phyloP scores from a whole-genome alignment of 495 filamentous ascomycete species.

The Diplogelasinospora grovesii region DNA sequence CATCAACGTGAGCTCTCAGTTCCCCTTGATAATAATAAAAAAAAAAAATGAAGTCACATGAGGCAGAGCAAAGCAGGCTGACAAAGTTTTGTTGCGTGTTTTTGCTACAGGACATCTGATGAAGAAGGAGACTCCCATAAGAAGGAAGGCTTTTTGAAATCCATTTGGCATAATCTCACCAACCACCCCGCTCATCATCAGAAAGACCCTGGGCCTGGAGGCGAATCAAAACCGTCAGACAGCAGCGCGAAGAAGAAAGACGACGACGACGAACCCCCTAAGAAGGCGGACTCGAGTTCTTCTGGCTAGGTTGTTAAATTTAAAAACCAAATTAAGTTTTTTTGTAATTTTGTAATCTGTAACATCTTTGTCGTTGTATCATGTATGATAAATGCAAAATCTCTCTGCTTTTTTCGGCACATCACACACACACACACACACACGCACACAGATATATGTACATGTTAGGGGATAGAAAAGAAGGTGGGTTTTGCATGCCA shows the following conservation, averaged over 20 bases:
- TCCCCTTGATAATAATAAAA: background rate
- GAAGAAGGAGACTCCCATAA: constrained; percentile 45
- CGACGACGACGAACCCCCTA: no score
- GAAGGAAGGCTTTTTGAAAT: constrained; percentile 80
- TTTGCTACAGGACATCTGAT: background rate
- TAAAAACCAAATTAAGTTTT: background rate
- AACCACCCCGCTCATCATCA: constrained; percentile 63
- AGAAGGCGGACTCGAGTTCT: no score
- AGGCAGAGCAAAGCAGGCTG: no score
- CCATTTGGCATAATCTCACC: constrained; percentile 81
- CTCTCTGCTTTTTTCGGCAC: background rate
- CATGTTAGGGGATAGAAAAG: constrained; percentile 4
- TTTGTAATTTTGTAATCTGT: background rate
- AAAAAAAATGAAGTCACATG: background rate
- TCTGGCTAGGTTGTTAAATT: constrained; percentile 23
- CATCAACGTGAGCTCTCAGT: background rate
- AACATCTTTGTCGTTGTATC: background rate
- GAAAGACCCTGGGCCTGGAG: no score
- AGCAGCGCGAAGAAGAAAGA: constrained; percentile 28
- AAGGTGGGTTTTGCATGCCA: background rate
- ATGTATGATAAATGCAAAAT: background rate
- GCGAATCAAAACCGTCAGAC: constrained; percentile 20
- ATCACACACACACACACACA: no score
- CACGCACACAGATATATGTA: no score
- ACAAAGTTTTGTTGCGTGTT: no score